Base-by-base conservation (phyloP, 352 stramenopile species). In the Phytophthora ramorum region DNA sequence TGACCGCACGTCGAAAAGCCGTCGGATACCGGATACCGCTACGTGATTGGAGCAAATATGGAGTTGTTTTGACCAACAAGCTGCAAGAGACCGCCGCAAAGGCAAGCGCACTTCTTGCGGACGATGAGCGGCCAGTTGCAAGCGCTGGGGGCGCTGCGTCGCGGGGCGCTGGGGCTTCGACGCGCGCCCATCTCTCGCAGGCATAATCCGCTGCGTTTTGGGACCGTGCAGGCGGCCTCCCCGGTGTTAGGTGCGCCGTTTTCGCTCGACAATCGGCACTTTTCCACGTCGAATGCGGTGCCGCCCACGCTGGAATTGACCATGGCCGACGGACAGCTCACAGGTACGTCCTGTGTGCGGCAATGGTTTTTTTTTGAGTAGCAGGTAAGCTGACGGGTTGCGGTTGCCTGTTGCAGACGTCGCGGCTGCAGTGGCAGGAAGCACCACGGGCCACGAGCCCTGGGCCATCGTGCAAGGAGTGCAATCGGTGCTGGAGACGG, bases 381-480 rank as follows among this genome's bases (percentile, higher is more conserved):
- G 20, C 32, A 40, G 22, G 26, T 26, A 22, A 9, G 3, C 16
- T 73, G 24, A 61, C 12, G 3, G 7, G 20, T 19, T 48, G 7
- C 3, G 43, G 14, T 10, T 34, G 7, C n/a, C 30, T 46, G 38
- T 14, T 55, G 22, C 24, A 85, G 74, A 83, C 22, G 65, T 70
- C 10, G 68, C 68, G 4, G 56, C 68, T 38, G 64, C 57, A 26
- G 73, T 71, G 14, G 45, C 62, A n/a, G 60, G 56, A 4, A 66
- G 24, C 8, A 43, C 57, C 10, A 63, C 68, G 9, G 55, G 66
- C 16, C n/a, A 70, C n/a, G 77, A 85, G 43, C 68, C 74, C 16
- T 83, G 62, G 74, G 63, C 55, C 14, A 41, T 92, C 10, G 83
- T 93, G 12, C 79, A 92, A 47, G 76, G 61, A 22, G 79, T 89